These are phyloP conservation scores for Antarctomyces pellizariae DNA, from an alignment of 495 filamentous ascomycete species.

Conservation along the genomic window DNA sequence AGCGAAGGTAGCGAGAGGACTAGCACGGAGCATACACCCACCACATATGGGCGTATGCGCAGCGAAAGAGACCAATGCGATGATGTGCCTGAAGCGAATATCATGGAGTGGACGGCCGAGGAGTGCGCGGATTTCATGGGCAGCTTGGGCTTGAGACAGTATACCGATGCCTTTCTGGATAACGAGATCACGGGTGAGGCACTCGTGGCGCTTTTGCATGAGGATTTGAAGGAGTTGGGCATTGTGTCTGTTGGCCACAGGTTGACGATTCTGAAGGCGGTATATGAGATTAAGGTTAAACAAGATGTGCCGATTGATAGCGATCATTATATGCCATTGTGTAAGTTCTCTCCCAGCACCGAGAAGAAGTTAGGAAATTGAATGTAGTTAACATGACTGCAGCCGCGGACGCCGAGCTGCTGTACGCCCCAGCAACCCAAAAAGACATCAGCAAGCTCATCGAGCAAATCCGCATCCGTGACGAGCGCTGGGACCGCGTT, in stretches of 20 bases:
- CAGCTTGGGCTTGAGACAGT: slow-evolving; percentile 59
- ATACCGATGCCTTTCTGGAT: slow-evolving; percentile 48
- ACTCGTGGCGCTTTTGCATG: slow-evolving; percentile 67
- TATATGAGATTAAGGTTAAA: slow-evolving; percentile 85
- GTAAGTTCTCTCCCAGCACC: slow-evolving; percentile 30
- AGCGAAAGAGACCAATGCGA: too few relatives aligned
- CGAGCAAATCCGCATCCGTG: slow-evolving; percentile 61
- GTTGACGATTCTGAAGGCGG: slow-evolving; percentile 77
- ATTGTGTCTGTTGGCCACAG: slow-evolving; percentile 82
- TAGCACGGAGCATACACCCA: slow-evolving; percentile 72
- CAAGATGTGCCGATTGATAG: slow-evolving; percentile 77
- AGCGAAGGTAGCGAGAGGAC: slow-evolving; percentile 43
- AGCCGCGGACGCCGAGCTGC: slow-evolving; percentile 76
- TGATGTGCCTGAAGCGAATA: slow-evolving; percentile 50
- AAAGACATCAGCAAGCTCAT: slow-evolving; percentile 80
- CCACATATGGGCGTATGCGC: slow-evolving; percentile 48
- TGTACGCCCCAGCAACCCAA: slow-evolving; percentile 66
- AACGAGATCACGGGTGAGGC: slow-evolving; percentile 89
- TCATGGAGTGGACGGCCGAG: slow-evolving; percentile 71
- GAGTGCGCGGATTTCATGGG: slow-evolving; percentile 74
- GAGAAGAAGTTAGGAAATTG: neutral
- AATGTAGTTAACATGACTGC: slow-evolving; percentile 7
- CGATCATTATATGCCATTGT: slow-evolving; percentile 82
- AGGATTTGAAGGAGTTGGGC: slow-evolving; percentile 86
- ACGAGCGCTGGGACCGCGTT: too few relatives aligned